Conservation (phyloP, 495 filamentous ascomycete species). For the Neurospora sp. region DNA sequence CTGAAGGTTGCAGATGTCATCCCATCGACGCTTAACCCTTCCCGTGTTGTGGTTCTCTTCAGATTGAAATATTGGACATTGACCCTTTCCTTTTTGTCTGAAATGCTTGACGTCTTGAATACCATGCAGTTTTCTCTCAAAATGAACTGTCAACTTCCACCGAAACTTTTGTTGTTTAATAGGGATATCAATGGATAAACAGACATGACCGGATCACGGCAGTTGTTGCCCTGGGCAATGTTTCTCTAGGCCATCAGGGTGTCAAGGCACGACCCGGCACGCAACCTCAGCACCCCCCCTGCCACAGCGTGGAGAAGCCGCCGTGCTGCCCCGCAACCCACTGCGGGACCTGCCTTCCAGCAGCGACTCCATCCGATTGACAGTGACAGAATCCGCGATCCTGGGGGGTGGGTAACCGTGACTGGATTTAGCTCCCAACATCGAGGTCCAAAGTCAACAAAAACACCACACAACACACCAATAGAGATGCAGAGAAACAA, state of each 20-base stretch:
- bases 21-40: neutral
- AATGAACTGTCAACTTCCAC: neutral
- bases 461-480: neutral
- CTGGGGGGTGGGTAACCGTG: neutral
- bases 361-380: neutral
- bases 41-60: neutral
- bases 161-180: neutral
- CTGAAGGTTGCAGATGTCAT: neutral
- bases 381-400: neutral
- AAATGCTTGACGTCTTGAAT: neutral
- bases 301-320: neutral
- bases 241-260: neutral
- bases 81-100: neutral
- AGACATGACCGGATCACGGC: neutral
- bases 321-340: neutral
- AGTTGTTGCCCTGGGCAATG: neutral
- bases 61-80: neutral
- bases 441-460: neutral
- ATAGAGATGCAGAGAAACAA: conserved; percentile 16
- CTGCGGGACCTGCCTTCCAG: neutral
- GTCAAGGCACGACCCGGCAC: neutral
- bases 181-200: neutral
- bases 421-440: neutral
- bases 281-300: neutral
- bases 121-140: neutral